A percentile compares a stretch with the other conserved stretches of the same genome.
Conservation (phyloP, 169 alveolate species). For the Plasmodium cynomolgi region DNA sequence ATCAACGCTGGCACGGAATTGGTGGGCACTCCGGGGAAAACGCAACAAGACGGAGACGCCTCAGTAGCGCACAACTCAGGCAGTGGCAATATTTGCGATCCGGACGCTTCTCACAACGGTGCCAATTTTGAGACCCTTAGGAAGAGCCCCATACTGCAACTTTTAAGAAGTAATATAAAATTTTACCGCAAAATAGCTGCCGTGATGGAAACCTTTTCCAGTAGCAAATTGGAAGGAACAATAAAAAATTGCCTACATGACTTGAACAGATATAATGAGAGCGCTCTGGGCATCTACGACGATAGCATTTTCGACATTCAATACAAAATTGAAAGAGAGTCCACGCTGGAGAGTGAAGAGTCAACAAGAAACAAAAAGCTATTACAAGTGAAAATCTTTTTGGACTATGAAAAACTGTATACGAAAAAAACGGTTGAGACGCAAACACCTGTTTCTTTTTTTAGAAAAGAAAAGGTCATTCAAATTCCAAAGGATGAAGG, state of each 20-base stretch:
- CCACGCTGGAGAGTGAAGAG: constrained; percentile 56
- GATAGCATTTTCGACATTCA: constrained; percentile 31
- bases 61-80: neutral
- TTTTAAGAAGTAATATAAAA: constrained; percentile 1
- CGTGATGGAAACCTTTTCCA: constrained; percentile 5
- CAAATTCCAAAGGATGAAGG: constrained; percentile 63
- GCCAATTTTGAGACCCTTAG: neutral
- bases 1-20: constrained; percentile 15
- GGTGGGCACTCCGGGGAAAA: neutral
- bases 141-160: neutral
- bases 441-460: constrained; percentile 60
- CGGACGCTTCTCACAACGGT: neutral
- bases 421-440: constrained; percentile 73
- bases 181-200: constrained; percentile 1
- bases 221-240: neutral
- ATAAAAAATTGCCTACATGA: constrained; percentile 13
- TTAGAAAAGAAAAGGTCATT: constrained; percentile 44
- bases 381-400: constrained; percentile 64
- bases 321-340: constrained; percentile 26
- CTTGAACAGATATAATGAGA: constrained; percentile 18
- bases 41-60: neutral
- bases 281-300: constrained; percentile 29
- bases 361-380: constrained; percentile 38
- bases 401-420: constrained; percentile 68
- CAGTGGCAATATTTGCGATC: neutral